A percentile compares a stretch with the other conserved stretches of the same genome.
These are phyloP conservation scores for Calonectria ilicicola DNA, from an alignment of 2,329 filamentous ascomycete species.

Conservation along the genomic window DNA sequence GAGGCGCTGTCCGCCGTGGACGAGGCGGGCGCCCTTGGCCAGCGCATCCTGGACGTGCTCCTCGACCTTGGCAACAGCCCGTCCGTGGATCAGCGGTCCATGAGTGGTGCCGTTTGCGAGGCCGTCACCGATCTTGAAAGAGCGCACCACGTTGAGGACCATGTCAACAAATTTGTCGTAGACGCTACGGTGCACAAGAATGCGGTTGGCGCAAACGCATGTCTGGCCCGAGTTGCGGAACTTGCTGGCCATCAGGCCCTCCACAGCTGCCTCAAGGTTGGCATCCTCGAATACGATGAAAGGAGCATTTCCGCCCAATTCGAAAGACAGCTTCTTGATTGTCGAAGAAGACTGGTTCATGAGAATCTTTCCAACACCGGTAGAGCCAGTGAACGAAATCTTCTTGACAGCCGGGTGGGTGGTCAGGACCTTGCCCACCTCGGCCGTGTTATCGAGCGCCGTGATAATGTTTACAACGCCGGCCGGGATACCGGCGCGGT, in stretches of 20 bases:
- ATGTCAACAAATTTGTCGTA: conserved; percentile 68
- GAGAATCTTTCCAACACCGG: conserved; percentile 58
- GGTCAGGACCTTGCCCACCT: conserved; percentile 73
- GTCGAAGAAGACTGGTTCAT: conserved; percentile 79
- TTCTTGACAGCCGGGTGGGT: conserved; percentile 67
- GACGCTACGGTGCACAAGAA: conserved; percentile 70
- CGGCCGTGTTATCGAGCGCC: conserved; percentile 79
- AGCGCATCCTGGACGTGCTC: conserved; percentile 72
- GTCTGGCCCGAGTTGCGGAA: conserved; percentile 81
- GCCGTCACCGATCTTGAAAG: conserved; percentile 69
- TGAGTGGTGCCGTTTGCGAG: conserved; percentile 68
- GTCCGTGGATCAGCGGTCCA: conserved; percentile 73
- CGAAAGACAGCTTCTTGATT: conserved; percentile 80
- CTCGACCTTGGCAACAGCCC: conserved; percentile 72
- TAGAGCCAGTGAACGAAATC: conserved; percentile 78
- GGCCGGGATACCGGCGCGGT: conserved; percentile 86
- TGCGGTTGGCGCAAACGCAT: conserved; percentile 73
- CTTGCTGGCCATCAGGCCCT: conserved; percentile 74
- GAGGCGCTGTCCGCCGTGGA: conserved; percentile 68
- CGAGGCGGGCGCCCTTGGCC: conserved; percentile 70
- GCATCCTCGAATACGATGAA: conserved; percentile 84
- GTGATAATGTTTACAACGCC: conserved; percentile 92
- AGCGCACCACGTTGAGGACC: conserved; percentile 63
- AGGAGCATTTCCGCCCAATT: conserved; percentile 80
- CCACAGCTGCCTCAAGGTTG: conserved; percentile 76